These are phyloP conservation scores for Xylaria sp. DNA, from an alignment of 2,329 filamentous ascomycete genomes.

Conservation along the genomic window DNA sequence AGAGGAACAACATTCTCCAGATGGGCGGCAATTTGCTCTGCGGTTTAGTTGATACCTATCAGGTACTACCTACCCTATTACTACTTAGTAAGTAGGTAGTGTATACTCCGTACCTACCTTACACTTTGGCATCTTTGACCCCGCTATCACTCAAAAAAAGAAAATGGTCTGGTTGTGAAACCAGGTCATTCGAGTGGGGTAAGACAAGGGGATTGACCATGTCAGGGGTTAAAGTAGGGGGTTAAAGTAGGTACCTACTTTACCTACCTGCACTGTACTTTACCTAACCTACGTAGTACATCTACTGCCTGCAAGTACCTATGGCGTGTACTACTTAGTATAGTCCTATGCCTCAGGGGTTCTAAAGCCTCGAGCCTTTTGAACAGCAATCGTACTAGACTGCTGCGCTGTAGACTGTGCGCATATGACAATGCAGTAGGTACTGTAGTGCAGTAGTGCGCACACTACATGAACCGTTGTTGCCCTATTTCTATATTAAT, in stretches of 20 bases:
- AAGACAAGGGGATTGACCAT: conserved; percentile 9
- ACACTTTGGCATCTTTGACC: not conserved
- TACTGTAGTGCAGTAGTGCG: too few relatives aligned
- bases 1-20: not conserved
- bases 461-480: not conserved
- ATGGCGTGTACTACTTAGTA: too few relatives aligned
- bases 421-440: too few relatives aligned
- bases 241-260: not conserved
- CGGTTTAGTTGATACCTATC: not conserved
- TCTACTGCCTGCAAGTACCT: not conserved
- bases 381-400: not conserved
- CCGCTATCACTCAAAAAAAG: conserved; percentile 3
- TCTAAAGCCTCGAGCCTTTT: not conserved
- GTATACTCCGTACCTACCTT: too few relatives aligned
- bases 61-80: not conserved
- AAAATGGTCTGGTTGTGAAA: conserved; percentile 6
- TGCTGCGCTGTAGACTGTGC: not conserved
- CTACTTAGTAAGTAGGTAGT: not conserved
- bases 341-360: not conserved
- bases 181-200: conserved; percentile 14
- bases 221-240: not conserved
- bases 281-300: not conserved
- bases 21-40: not conserved
- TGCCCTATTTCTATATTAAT: not conserved
- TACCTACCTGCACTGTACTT: not conserved